Evolutionary conservation across 2,329 filamentous ascomycete species (phyloP), one percentile per base, ranked within the genome.

Genomic region (Sporothrix sp.): DNA sequence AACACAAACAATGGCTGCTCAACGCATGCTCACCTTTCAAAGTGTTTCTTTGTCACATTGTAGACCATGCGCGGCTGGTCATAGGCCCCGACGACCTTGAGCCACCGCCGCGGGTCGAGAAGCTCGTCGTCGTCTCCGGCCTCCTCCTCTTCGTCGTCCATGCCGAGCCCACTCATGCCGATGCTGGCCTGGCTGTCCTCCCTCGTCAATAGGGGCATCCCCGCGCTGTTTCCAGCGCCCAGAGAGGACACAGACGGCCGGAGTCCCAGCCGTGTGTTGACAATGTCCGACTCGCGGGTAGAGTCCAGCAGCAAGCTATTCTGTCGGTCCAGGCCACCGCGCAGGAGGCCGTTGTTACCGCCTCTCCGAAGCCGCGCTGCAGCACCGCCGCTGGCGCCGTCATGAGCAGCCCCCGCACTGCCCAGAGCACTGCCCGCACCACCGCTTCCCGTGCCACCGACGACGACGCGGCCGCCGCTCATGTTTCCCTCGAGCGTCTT

Each of bases 401-500:
- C 20, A 25, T 38, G 39, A 18, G 21, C 23, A 25, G 38, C 38
- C 1, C 33, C 39, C 16, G 35, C 13, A 4, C 35, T 23, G 5
- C n/a, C 18, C 4, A 6, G 30, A 3, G 18, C 36, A 21, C 28
- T 28, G 38, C 40, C 33, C 20, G 44, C 50, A 11, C 38, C 23
- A 10, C 21, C 11, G 20, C 30, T 13, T 13, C 37, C 30, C 9
- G 35, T 74, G 53, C 60, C 70, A 3, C 77, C 50, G 71, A 33
- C 25, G 25, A 55, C 55, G 52, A 88, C 75, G 59, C 76, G 83
- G 13, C 91, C 91, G n/a, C 87, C 87, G 56, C 74, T 84, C 87
- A 96, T 95, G 60, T 85, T 88, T 0, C 86, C 84, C 65, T 95
- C 90, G 13, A 98, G 63, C 0, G 80, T 82, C 66, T 87, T 88